phyloP scores from a whole-genome alignment of 2,329 filamentous ascomycete species.

The Berkeleyomyces basicola region DNA sequence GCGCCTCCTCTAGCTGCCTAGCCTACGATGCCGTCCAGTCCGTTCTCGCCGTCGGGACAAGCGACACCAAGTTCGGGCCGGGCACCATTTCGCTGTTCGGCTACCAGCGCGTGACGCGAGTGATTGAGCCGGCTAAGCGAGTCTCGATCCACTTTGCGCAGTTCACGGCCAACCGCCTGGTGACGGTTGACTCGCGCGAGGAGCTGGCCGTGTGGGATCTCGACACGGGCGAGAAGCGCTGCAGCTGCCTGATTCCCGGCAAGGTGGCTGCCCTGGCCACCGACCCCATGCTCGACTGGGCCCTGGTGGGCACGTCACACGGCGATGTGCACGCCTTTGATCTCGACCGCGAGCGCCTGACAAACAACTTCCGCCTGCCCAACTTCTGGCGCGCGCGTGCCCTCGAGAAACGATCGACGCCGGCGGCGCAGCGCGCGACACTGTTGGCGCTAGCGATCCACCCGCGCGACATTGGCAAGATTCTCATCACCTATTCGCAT shows the following conservation, averaged over 20 bases:
- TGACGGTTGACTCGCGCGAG: conserved; percentile 73
- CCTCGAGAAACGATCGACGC: conserved; percentile 38
- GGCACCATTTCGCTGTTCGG: conserved; percentile 86
- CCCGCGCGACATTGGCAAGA: conserved; percentile 77
- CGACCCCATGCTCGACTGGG: conserved; percentile 88
- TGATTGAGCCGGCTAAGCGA: conserved; percentile 52
- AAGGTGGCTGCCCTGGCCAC: conserved; percentile 57
- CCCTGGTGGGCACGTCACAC: conserved; percentile 63
- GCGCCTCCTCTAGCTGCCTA: conserved; percentile 48
- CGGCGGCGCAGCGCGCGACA: conserved; percentile 20
- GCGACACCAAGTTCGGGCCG: conserved; percentile 66
- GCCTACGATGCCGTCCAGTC: conserved; percentile 91
- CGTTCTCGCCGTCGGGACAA: conserved; percentile 79
- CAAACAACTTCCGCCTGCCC: conserved; percentile 58
- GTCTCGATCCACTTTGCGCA: conserved; percentile 63
- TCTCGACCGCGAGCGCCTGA: conserved; percentile 59
- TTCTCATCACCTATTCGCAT: conserved; percentile 79
- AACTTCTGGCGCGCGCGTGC: conserved; percentile 72
- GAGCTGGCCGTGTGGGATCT: conserved; percentile 76
- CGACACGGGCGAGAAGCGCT: conserved; percentile 47
- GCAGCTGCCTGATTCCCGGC: conserved; percentile 60
- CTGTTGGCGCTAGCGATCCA: conserved; percentile 73
- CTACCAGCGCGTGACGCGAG: conserved; percentile 60
- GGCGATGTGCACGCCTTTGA: conserved; percentile 89
- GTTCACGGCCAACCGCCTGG: conserved; percentile 71